Percentiles rank a stretch among this genome's conserved stretches.
phyloP scores from a whole-genome alignment of 2,329 filamentous ascomycete species.

The Talaromyces sp. region DNA sequence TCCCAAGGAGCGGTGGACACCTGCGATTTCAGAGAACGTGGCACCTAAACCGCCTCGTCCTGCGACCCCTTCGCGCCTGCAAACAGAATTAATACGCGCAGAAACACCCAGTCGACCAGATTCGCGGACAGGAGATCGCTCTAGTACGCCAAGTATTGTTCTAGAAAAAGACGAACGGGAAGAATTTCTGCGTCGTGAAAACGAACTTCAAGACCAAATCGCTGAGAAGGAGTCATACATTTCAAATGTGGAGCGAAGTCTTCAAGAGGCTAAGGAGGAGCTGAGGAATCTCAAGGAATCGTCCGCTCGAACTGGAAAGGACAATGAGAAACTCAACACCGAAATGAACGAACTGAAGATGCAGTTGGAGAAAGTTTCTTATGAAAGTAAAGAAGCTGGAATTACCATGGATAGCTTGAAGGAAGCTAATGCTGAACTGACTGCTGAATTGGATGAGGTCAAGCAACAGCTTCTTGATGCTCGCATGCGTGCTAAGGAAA shows the following conservation, averaged over 20 bases:
- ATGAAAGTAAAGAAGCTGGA: conserved; percentile 92
- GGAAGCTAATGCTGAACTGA: conserved; percentile 91
- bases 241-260: conserved; percentile 70
- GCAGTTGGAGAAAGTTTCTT: conserved; percentile 91
- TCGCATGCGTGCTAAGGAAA: conserved; percentile 95
- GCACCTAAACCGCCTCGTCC: conserved; percentile 44
- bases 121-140: conserved; percentile 70
- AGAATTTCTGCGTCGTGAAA: conserved; percentile 90
- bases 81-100: conserved; percentile 45
- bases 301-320: conserved; percentile 75
- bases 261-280: conserved; percentile 83
- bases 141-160: conserved; percentile 80
- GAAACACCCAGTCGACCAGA: conserved; percentile 61
- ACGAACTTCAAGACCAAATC: conserved; percentile 94
- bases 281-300: conserved; percentile 80
- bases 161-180: conserved; percentile 96
- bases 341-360: conserved; percentile 93
- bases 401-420: conserved; percentile 98
- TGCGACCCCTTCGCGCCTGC: conserved; percentile 40
- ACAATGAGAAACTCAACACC: conserved; percentile 80
- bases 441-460: conserved; percentile 84
- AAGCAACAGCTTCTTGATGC: conserved; percentile 95
- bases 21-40: conserved; percentile 58
- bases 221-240: conserved; percentile 86
- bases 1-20: conserved; percentile 83